Conservation (phyloP, 495 filamentous ascomycete species). For the Bathelium albidoporum region DNA sequence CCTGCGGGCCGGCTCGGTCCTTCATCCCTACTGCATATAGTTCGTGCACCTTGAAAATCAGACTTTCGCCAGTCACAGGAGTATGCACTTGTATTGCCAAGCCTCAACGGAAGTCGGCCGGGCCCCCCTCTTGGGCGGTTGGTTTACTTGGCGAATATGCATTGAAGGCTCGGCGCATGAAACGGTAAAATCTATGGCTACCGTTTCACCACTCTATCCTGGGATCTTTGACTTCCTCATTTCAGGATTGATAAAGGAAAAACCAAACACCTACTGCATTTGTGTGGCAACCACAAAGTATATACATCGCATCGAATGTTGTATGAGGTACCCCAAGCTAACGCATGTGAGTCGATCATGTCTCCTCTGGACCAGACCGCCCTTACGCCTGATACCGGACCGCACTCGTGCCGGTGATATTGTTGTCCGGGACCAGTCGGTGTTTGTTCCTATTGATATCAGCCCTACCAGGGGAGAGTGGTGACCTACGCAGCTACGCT, state of each 20-base stretch:
- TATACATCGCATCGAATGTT: not conserved
- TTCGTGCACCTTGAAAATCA: conserved; percentile 1
- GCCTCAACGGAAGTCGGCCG: not conserved
- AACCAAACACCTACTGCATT: not conserved
- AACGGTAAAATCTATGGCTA: conserved; percentile 1
- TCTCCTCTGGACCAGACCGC: not conserved
- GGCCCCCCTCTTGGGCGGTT: not conserved
- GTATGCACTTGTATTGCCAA: not conserved
- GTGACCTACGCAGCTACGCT: not conserved
- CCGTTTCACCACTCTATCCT: not conserved
- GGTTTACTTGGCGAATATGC: conserved; percentile 4
- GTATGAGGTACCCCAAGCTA: not conserved
- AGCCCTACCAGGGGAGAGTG: conserved; percentile 1
- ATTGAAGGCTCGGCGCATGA: not conserved
- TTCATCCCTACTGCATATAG: not conserved
- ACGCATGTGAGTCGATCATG: not conserved
- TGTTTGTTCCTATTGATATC: not conserved
- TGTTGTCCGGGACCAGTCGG: not conserved
- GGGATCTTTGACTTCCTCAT: not conserved
- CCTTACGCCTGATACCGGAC: not conserved
- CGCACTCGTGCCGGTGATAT: not conserved
- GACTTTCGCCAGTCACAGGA: not conserved
- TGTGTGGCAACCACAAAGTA: not conserved
- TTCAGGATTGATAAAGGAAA: not conserved
- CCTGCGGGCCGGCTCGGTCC: not conserved